These are phyloP conservation scores for Rosellinia necatrix DNA, from an alignment of 2,329 filamentous ascomycete genomes.

Conservation along the genomic window DNA sequence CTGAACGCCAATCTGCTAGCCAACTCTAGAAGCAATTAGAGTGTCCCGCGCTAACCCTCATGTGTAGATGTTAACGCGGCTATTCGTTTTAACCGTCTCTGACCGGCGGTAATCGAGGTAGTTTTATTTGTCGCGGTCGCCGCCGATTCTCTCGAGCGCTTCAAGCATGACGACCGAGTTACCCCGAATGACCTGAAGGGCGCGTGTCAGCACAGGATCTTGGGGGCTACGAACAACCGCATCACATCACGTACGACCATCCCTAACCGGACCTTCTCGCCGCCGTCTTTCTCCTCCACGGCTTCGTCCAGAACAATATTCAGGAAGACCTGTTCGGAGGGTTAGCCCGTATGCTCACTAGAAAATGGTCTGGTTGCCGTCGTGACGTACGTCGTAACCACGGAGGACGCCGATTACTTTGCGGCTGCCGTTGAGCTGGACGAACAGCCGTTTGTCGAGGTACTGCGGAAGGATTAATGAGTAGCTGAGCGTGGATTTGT, in stretches of 20 bases:
- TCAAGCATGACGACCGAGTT: constrained; percentile 99
- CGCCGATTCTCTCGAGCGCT: constrained; percentile 71
- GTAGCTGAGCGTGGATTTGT: constrained; percentile 15
- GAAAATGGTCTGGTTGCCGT: neutral
- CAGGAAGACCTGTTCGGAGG: constrained; percentile 76
- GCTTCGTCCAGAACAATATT: constrained; percentile 98
- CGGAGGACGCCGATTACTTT: constrained; percentile 94
- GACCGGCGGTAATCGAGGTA: constrained; percentile 2
- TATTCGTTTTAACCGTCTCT: constrained; percentile 15
- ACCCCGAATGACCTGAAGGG: constrained; percentile 80
- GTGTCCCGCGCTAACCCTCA: constrained; percentile 4
- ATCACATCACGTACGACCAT: constrained; percentile 75
- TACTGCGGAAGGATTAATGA: constrained; percentile 64
- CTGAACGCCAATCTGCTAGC: constrained; percentile 26
- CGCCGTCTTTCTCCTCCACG: constrained; percentile 89
- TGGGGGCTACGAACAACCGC: neutral
- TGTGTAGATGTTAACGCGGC: constrained; percentile 29
- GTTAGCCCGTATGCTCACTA: constrained; percentile 27
- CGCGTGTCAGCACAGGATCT: constrained; percentile 33
- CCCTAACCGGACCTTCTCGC: constrained; percentile 86
- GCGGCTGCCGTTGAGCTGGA: constrained; percentile 95
- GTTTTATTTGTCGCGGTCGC: constrained; percentile 52
- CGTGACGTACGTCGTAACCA: constrained; percentile 83
- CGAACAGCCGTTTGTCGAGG: constrained; percentile 97
- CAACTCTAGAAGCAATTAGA: constrained; percentile 14